Conservation (phyloP, 768 basidiomycete species). For the Chalciporus pseudorubinellus region DNA sequence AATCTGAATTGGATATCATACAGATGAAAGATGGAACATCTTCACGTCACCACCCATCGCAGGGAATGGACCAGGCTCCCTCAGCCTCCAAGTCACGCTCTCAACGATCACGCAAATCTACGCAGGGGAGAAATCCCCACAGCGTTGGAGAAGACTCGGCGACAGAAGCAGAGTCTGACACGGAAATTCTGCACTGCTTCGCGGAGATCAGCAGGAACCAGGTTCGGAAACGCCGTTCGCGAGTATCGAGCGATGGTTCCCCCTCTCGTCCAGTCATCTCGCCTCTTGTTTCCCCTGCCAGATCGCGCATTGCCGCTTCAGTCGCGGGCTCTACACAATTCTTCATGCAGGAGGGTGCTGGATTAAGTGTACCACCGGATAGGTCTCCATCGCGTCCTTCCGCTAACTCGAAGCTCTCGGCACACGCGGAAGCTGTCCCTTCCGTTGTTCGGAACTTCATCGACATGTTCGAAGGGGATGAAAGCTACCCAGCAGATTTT, state of each 20-base stretch:
- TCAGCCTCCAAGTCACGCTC: not conserved
- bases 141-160: constrained; percentile 25
- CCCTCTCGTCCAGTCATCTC: constrained; percentile 19
- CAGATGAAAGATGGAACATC: constrained; percentile 3
- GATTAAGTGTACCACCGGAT: not conserved
- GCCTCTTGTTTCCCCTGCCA: constrained; percentile 29
- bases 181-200: constrained; percentile 21
- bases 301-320: constrained; percentile 9
- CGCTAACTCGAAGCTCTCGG: not conserved
- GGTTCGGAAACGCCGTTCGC: not conserved
- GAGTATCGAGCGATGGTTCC: constrained; percentile 2
- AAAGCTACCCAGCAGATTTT: constrained; percentile 35
- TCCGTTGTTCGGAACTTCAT: constrained; percentile 31
- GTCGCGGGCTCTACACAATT: not conserved
- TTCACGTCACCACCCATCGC: not conserved
- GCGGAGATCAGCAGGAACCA: constrained; percentile 17
- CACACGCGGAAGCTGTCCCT: constrained; percentile 20
- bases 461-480: constrained; percentile 33
- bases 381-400: not conserved
- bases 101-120: not conserved
- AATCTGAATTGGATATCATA: constrained; percentile 24
- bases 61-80: not conserved
- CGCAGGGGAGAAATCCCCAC: not conserved
- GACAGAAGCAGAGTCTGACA: constrained; percentile 35
- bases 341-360: constrained; percentile 9